A percentile compares a stretch with the other conserved stretches of the same genome.
These are phyloP conservation scores for Metschnikowia rubicola DNA, from an alignment of 805 yeast species.

Conservation along the genomic window DNA sequence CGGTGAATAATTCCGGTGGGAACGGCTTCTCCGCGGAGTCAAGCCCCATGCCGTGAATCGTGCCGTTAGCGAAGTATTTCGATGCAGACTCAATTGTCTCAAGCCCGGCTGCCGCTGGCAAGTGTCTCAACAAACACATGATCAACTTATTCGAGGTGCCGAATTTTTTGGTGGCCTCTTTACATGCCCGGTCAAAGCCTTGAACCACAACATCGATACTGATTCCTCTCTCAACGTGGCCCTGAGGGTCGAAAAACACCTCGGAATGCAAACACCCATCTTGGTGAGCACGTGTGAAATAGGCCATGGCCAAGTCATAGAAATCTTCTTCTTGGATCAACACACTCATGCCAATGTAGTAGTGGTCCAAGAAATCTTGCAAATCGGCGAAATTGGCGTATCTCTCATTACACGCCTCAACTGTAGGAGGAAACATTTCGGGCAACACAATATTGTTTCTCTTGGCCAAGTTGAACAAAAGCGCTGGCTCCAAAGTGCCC, in stretches of 20 bases:
- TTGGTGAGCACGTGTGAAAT: conserved; percentile 53
- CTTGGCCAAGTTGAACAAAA: conserved; percentile 64
- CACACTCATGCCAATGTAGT: conserved; percentile 81
- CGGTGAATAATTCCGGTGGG: conserved; percentile 67
- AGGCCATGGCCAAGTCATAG: conserved; percentile 72
- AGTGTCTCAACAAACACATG: conserved; percentile 79
- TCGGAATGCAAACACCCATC: conserved; percentile 72
- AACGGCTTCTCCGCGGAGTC: conserved; percentile 77
- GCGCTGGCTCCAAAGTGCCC: conserved; percentile 77
- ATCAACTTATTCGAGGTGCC: conserved; percentile 69
- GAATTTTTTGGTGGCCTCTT: conserved; percentile 53
- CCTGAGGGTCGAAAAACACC: conserved; percentile 82
- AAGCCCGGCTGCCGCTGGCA: conserved; percentile 58
- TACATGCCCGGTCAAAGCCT: conserved; percentile 68
- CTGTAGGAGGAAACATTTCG: conserved; percentile 54
- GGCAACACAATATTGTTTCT: conserved; percentile 65
- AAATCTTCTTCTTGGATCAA: conserved; percentile 67
- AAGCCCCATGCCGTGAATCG: conserved; percentile 74
- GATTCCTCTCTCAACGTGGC: conserved; percentile 68
- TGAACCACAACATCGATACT: conserved; percentile 54
- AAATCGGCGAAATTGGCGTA: conserved; percentile 62
- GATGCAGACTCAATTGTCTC: conserved; percentile 53
- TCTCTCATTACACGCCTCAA: conserved; percentile 50
- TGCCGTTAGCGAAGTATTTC: conserved; percentile 51
- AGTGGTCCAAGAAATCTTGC: conserved; percentile 75